Conservation (phyloP, 305 asterid species). For the Solanum hybrid region DNA sequence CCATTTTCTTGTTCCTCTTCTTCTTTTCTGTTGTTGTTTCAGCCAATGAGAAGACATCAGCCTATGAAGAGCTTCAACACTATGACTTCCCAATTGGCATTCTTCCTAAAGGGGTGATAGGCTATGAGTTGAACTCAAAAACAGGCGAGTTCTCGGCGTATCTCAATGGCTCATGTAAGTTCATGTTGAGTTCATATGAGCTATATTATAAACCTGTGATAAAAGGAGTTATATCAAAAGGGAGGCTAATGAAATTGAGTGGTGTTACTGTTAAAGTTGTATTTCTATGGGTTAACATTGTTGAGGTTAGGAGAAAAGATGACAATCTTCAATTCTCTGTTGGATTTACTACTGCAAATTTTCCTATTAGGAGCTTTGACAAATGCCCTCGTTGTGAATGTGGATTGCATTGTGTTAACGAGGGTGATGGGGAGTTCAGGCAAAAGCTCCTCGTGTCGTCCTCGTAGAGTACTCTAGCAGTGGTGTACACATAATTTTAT, state of each 20-base stretch:
- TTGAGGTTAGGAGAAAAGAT: slow-evolving; percentile 24
- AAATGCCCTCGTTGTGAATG: slow-evolving; percentile 53
- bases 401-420: slow-evolving; percentile 33
- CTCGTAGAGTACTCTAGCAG: not conserved
- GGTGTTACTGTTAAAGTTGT: slow-evolving; percentile 48
- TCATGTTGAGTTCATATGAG: slow-evolving; percentile 28
- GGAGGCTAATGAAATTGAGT: slow-evolving; percentile 18
- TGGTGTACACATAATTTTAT: not conserved
- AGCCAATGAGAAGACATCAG: slow-evolving; percentile 19
- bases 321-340: slow-evolving; percentile 43
- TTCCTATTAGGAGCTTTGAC: slow-evolving; percentile 27
- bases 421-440: not conserved
- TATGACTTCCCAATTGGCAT: slow-evolving; percentile 60
- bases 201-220: slow-evolving; percentile 32
- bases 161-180: slow-evolving; percentile 42
- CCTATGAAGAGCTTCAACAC: slow-evolving; percentile 37
- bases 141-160: slow-evolving; percentile 55
- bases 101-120: slow-evolving; percentile 52
- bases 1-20: not conserved
- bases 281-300: slow-evolving; percentile 42
- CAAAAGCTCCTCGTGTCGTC: slow-evolving; percentile 7
- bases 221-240: slow-evolving; percentile 31
- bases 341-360: slow-evolving; percentile 39
- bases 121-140: slow-evolving; percentile 45
- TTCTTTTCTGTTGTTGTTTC: not conserved